phyloP scores from a whole-genome alignment of 768 basidiomycete genomes.

The Pholiota molesta region DNA sequence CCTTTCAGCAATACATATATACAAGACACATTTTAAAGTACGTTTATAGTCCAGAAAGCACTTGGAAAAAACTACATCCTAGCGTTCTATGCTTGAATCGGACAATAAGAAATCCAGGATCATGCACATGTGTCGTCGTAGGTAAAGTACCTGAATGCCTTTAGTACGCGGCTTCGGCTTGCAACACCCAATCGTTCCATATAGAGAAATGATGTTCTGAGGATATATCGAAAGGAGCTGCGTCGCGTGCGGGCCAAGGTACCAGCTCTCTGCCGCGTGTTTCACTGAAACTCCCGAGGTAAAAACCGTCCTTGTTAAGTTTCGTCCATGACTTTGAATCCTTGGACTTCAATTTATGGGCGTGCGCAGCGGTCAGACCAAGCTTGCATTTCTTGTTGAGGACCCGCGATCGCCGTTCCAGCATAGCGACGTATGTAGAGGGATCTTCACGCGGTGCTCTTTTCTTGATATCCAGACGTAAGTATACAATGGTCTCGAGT shows the following conservation, averaged over 20 bases:
- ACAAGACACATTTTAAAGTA: too few relatives aligned
- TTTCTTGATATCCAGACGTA: neutral
- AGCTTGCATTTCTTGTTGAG: neutral
- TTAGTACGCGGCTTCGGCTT: too few relatives aligned
- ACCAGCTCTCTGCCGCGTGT: neutral
- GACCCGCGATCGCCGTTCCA: neutral
- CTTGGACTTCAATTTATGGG: neutral
- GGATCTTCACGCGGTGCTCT: neutral
- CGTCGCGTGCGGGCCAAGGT: neutral
- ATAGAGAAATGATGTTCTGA: neutral
- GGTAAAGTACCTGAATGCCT: too few relatives aligned
- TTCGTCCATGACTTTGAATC: neutral
- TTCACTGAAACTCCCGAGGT: neutral
- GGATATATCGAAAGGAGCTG: neutral
- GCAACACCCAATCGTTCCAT: neutral
- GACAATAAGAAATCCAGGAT: too few relatives aligned
- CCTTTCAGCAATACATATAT: too few relatives aligned
- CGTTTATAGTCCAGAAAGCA: too few relatives aligned
- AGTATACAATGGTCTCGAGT: neutral
- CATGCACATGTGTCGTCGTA: too few relatives aligned
- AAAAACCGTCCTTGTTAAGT: neutral
- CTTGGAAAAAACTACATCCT: too few relatives aligned
- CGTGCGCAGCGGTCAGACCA: neutral
- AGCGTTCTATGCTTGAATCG: too few relatives aligned
- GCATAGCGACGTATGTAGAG: neutral